These are phyloP conservation scores for Zopfia rhizophila DNA, from an alignment of 2,329 filamentous ascomycete species.

Conservation along the genomic window DNA sequence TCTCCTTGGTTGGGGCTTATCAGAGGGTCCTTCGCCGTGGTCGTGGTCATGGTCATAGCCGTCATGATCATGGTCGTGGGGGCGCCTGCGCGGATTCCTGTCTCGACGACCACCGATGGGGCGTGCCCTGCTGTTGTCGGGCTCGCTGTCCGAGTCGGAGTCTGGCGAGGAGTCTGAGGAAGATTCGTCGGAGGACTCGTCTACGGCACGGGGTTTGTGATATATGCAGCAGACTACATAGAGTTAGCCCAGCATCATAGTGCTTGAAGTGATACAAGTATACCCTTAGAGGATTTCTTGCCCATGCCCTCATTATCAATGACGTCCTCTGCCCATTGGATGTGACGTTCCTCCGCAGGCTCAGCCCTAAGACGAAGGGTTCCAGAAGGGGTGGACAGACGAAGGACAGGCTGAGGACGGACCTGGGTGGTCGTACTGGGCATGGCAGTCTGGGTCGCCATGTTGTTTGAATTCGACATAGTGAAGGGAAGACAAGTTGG, in stretches of 20 bases:
- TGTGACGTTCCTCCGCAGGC: slow-evolving; percentile 65
- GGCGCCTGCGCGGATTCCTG: slow-evolving; percentile 32
- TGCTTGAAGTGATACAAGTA: slow-evolving; percentile 16
- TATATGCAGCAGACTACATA: slow-evolving; percentile 96
- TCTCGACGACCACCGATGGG: slow-evolving; percentile 44
- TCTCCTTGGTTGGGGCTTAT: slow-evolving; percentile 50
- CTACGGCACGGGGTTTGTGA: slow-evolving; percentile 75
- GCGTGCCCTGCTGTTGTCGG: slow-evolving; percentile 61
- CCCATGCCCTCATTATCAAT: slow-evolving; percentile 96
- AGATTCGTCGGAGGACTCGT: slow-evolving; percentile 80
- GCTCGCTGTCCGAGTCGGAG: slow-evolving; percentile 64
- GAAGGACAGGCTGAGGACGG: slow-evolving; percentile 43
- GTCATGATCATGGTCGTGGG: slow-evolving; percentile 51
- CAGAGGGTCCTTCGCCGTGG: slow-evolving; percentile 48
- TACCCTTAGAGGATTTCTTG: slow-evolving; percentile 94
- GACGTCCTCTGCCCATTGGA: slow-evolving; percentile 93
- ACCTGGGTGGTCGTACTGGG: slow-evolving; percentile 37
- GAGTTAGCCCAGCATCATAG: slow-evolving; percentile 17
- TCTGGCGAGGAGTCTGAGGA: slow-evolving; percentile 68
- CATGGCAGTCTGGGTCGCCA: slow-evolving; percentile 35
- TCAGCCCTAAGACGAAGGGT: slow-evolving; percentile 55
- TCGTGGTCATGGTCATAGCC: slow-evolving; percentile 41
- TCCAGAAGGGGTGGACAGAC: slow-evolving; percentile 46
- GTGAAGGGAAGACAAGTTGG: slow-evolving; percentile 93
- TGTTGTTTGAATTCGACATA: slow-evolving; percentile 61